Base-by-base conservation (phyloP, 352 stramenopile species). In the Albugo candida region DNA sequence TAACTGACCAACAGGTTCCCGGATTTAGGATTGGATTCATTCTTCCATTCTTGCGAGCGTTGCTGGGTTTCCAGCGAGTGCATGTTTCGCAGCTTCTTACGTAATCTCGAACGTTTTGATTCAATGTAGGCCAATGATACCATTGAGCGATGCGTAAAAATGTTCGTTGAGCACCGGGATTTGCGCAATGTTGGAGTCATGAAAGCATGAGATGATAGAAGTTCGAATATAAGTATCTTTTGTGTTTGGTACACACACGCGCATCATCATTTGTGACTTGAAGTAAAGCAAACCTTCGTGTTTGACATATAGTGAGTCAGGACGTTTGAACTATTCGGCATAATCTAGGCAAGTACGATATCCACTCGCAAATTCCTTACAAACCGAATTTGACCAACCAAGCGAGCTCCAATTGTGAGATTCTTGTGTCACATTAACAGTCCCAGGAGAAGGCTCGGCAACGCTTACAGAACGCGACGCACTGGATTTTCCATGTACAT, bases 61-160 rank as follows among this genome's bases (percentile, higher is more conserved):
- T 47, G 14, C 2, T 39, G 2, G 10, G 12, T 35, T 59, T 55
- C 21, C 19, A 55, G 1, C 42, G 13, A 3, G 35, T 27, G 31
- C 48, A 59, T 16, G 35, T 59, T 4, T 16, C 16, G 35, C 53
- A 54, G 11, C 34, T 55, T 5, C 1, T 2, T 2, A 54, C 47
- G 54, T 1, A 19, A 46, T 5, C n/a, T n/a, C 24, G 16, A 0
- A 59, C 43, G 14, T 55, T 47, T 16, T 41, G 24, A 8, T 55
- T 45, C 1, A 59, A n/a, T 13, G 13, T 51, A 16, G 49, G 49
- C 41, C 49, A 55, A 36, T 45, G 51, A 36, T 51, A 55, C 49
- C 41, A 55, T 36, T 51, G 41, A 3, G 24, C 41, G 6, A 55
- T n/a, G 5, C 34, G 20, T 10, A 55, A 34, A 17, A 36, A 21